A percentile compares a stretch with the other conserved stretches of the same genome.
phyloP scores from a whole-genome alignment of 371 early-diverging fungal species.

The Mortierella sp. region DNA sequence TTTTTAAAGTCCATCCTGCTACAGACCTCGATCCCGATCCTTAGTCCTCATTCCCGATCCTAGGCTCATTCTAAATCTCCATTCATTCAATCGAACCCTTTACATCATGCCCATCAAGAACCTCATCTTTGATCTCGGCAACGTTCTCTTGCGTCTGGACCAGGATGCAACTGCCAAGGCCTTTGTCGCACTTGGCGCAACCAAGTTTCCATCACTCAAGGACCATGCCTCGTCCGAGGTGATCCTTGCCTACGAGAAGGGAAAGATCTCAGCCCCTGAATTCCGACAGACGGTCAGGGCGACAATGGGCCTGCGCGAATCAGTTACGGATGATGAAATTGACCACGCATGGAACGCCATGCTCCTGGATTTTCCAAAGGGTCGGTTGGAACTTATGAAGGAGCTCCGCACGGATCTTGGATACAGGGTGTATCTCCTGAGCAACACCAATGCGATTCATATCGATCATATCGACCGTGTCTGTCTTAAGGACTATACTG shows the following conservation, averaged over 20 bases:
- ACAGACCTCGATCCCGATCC: background rate
- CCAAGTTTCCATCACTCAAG: conserved; percentile 23
- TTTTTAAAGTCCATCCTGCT: background rate
- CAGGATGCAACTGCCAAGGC: conserved; percentile 30
- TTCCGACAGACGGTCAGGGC: conserved; percentile 32
- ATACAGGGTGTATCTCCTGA: conserved; percentile 43
- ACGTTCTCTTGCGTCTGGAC: conserved; percentile 40
- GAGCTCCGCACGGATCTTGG: conserved; percentile 34
- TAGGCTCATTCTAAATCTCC: background rate
- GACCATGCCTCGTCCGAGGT: conserved; percentile 18
- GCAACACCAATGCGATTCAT: conserved; percentile 49
- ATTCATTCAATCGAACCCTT: no score
- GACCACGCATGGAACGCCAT: conserved; percentile 49
- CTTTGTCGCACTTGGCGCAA: conserved; percentile 36
- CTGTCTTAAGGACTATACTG: conserved; percentile 30
- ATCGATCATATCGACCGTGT: conserved; percentile 36
- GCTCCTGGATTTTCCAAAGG: conserved; percentile 43
- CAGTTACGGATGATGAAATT: conserved; percentile 38
- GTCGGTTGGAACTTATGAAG: conserved; percentile 42
- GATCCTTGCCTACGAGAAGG: conserved; percentile 36
- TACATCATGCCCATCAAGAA: conserved; percentile 41
- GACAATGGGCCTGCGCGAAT: conserved; percentile 29
- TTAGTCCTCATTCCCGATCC: background rate
- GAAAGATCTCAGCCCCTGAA: conserved; percentile 36
- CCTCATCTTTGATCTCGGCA: conserved; percentile 49